These are phyloP conservation scores for Cladophialophora psammophila DNA, from an alignment of 2,329 filamentous ascomycete genomes.

Conservation along the genomic window DNA sequence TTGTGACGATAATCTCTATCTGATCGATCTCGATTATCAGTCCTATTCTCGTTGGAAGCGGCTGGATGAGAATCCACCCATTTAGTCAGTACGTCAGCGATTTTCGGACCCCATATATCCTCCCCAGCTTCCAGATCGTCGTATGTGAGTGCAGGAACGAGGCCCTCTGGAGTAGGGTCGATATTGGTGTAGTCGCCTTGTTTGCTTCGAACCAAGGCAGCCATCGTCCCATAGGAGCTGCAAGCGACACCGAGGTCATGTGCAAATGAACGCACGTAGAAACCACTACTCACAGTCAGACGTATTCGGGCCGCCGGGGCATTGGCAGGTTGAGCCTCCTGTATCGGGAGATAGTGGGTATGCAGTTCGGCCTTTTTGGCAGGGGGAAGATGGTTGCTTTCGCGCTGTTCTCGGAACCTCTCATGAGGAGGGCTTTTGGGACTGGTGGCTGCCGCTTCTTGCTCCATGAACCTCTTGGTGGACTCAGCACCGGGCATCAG, in stretches of 20 bases:
- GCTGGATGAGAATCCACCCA: constrained; percentile 55
- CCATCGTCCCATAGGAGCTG: constrained; percentile 84
- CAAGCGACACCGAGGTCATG: constrained; percentile 88
- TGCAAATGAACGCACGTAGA: constrained; percentile 93
- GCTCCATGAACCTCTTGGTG: constrained; percentile 24
- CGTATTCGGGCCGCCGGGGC: constrained; percentile 80
- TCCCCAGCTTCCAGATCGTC: constrained; percentile 78
- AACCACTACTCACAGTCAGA: constrained; percentile 93
- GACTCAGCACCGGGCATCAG: constrained; percentile 54
- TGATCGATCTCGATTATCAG: constrained; percentile 28
- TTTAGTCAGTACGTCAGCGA: constrained; percentile 64
- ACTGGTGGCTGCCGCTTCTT: constrained; percentile 4
- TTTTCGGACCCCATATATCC: constrained; percentile 79
- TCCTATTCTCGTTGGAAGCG: constrained; percentile 8
- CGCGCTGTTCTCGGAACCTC: constrained; percentile 25
- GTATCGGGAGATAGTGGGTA: constrained; percentile 36
- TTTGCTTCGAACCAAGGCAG: constrained; percentile 77
- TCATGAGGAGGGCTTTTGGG: constrained; percentile 27
- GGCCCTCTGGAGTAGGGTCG: constrained; percentile 47
- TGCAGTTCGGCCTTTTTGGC: constrained; percentile 40
- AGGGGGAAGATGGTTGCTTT: constrained; percentile 33
- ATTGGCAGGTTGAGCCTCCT: constrained; percentile 32
- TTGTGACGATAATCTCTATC: constrained; percentile 11
- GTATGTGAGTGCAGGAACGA: constrained; percentile 74
- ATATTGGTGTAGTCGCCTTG: constrained; percentile 73